Conservation (phyloP, 345 rosid genomes). For the Mercurialis annua region DNA sequence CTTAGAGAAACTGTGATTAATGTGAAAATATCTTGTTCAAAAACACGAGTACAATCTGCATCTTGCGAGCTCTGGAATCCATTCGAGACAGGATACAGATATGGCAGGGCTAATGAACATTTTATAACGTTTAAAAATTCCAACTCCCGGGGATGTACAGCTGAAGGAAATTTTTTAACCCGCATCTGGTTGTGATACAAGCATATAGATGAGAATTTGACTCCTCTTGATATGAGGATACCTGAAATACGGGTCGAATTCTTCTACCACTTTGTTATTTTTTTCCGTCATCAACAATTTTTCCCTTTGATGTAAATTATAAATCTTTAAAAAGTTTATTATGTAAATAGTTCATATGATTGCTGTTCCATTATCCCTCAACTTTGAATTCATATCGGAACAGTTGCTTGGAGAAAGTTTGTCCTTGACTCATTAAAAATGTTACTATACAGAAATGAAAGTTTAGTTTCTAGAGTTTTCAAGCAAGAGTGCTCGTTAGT, state of each 20-base stretch:
- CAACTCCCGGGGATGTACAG: slow-evolving; percentile 17
- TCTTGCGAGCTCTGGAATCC: slow-evolving; percentile 7
- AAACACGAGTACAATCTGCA: background rate
- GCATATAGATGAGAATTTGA: slow-evolving; percentile 17
- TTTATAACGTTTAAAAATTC: slow-evolving; percentile 15
- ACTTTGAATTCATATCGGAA: no score
- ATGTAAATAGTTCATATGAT: no score
- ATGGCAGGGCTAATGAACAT: slow-evolving; percentile 19
- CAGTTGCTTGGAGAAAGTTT: no score
- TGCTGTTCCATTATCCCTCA: no score
- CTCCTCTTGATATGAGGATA: slow-evolving; percentile 15
- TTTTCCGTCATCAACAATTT: no score
- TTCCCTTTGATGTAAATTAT: no score
- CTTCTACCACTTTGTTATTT: no score
- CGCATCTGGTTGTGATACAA: slow-evolving; percentile 14
- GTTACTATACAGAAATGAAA: no score
- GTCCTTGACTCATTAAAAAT: no score
- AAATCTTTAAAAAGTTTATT: no score
- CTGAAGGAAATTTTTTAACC: slow-evolving; percentile 19
- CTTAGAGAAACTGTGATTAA: slow-evolving; percentile 1
- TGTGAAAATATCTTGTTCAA: slow-evolving; percentile 14
- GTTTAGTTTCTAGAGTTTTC: no score
- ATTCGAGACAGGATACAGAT: background rate
- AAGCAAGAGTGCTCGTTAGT: no score
- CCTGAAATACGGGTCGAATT: slow-evolving; percentile 11